Conservation (phyloP, 306 rosid species). For the Vigna nakashimae region DNA sequence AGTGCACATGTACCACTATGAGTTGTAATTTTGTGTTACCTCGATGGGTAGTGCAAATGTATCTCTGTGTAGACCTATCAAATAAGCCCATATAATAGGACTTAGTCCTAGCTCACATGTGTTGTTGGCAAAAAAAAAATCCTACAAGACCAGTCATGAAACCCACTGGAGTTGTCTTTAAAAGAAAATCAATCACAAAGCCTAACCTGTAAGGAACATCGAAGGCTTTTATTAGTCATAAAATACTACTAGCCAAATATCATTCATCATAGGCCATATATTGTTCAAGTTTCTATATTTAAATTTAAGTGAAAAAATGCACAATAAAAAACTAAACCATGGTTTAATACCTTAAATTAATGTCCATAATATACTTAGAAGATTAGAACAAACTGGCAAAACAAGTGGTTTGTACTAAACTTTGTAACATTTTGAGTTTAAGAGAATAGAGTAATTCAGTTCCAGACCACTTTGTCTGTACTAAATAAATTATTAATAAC, state of each 20-base stretch:
- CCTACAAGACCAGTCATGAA: conserved; percentile 70
- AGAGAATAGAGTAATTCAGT: conserved; percentile 25
- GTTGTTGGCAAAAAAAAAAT: fast-evolving
- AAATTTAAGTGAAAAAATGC: not conserved
- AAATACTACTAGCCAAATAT: not conserved
- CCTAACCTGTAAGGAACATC: conserved; percentile 67
- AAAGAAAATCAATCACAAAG: conserved; percentile 90
- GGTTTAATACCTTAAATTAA: conserved; percentile 60
- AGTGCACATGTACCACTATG: too few species aligned
- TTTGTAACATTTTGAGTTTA: conserved; percentile 48
- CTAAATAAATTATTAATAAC: too few species aligned
- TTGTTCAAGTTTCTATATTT: not conserved
- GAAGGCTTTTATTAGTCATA: conserved; percentile 34
- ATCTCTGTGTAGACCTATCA: too few species aligned
- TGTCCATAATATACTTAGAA: conserved; percentile 58
- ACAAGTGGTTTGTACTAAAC: conserved; percentile 54
- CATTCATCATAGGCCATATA: not conserved
- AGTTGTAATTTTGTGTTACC: too few species aligned
- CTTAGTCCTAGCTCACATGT: too few species aligned
- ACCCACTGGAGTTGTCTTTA: conserved; percentile 89
- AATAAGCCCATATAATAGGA: too few species aligned
- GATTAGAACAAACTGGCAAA: conserved; percentile 89
- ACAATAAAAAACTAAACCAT: not conserved
- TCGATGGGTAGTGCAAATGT: too few species aligned
- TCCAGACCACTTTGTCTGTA: too few species aligned